Conservation (phyloP, 441 rosid genomes). For the Mallotus repandus region DNA sequence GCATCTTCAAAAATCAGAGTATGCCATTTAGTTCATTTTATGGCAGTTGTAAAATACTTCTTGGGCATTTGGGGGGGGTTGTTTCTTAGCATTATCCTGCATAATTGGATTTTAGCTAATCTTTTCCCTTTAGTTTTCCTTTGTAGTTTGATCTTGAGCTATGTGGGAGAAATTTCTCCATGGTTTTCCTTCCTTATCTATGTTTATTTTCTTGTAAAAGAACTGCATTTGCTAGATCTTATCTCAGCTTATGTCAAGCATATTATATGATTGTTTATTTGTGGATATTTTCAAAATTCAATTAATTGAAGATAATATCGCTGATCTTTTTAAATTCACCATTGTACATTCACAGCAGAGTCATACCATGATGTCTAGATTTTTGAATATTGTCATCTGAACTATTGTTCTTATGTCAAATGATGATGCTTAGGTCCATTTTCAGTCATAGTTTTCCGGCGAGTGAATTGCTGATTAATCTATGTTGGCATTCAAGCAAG, state of each 20-base stretch:
- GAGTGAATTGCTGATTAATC: not conserved
- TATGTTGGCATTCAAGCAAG: not conserved
- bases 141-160: not conserved
- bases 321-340: not conserved
- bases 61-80: too few species aligned
- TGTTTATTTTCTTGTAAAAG: too few species aligned
- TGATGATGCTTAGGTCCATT: slow-evolving; percentile 10
- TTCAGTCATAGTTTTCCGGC: not conserved
- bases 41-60: too few species aligned
- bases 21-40: too few species aligned
- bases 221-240: too few species aligned
- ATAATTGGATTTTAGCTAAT: not conserved
- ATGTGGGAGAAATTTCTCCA: too few species aligned
- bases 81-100: not conserved
- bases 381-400: not conserved
- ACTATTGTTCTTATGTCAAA: not conserved
- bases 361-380: not conserved
- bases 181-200: too few species aligned
- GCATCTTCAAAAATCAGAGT: too few species aligned
- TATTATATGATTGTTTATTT: not conserved
- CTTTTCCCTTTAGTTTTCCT: not conserved
- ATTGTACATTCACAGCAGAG: not conserved
- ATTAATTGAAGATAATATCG: too few species aligned
- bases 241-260: not conserved
- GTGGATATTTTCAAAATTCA: not conserved